Evolutionary conservation across 2,329 filamentous ascomycete species (phyloP).

Genomic region (Monilinia fructigena): DNA sequence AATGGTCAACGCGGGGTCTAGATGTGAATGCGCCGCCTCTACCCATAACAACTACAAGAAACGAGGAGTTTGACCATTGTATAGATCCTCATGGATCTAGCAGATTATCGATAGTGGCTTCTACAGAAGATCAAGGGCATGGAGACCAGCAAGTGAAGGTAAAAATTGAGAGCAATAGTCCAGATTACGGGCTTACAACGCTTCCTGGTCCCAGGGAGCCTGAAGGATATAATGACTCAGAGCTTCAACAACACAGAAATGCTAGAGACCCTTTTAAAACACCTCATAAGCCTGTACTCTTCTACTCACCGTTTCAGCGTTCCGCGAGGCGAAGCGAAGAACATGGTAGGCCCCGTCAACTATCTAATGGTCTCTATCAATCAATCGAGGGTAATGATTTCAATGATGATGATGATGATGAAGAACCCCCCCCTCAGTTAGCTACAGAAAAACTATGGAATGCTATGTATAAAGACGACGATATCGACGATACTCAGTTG

Average conservation of each 20-base stretch:
- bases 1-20: not conserved
- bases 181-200: too few relatives aligned
- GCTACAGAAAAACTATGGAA: too few relatives aligned
- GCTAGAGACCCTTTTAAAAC: not conserved
- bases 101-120: not conserved
- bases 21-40: not conserved
- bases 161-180: not conserved
- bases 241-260: not conserved
- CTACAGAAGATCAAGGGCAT: not conserved
- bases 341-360: too few relatives aligned
- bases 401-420: too few relatives aligned
- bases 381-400: too few relatives aligned
- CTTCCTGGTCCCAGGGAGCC: not conserved
- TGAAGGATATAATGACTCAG: accelerated
- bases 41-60: not conserved
- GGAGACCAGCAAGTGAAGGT: not conserved
- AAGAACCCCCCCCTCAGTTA: too few relatives aligned
- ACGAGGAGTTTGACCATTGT: not conserved
- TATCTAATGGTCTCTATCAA: too few relatives aligned
- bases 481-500: too few relatives aligned
- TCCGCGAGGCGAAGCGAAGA: too few relatives aligned
- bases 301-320: too few relatives aligned
- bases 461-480: too few relatives aligned
- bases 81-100: not conserved
- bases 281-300: not conserved